phyloP scores from a whole-genome alignment of 164 flowering plant species.

The Vitis rupestris region DNA sequence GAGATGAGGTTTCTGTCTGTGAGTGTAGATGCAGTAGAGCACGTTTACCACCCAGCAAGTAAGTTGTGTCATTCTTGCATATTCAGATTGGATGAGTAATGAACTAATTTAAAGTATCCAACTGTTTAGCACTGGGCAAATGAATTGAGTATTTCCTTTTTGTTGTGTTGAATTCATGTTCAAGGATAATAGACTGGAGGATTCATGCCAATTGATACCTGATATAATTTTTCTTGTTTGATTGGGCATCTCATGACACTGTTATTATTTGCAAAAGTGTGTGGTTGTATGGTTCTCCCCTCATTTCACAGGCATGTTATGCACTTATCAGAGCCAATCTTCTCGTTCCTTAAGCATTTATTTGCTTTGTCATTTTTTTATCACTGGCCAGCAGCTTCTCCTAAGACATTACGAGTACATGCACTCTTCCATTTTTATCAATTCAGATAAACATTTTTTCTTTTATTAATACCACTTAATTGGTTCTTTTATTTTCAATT shows the following conservation, averaged over 20 bases:
- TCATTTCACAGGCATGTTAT: no score
- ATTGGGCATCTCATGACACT: no score
- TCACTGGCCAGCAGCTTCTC: neutral
- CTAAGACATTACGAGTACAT: neutral
- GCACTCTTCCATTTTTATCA: neutral
- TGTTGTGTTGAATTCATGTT: no score
- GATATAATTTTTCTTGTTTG: no score
- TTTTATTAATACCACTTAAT: neutral
- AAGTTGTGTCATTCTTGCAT: conserved; percentile 19
- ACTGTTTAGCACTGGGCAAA: no score
- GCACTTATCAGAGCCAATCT: neutral
- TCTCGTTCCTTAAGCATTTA: neutral
- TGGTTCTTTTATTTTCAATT: neutral
- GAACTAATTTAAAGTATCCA: no score
- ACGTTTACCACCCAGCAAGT: conserved; percentile 91
- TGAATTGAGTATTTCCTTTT: no score
- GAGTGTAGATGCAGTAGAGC: conserved; percentile 96
- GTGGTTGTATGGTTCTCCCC: no score
- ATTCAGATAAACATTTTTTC: neutral
- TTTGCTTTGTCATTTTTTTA: neutral
- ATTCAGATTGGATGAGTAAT: no score
- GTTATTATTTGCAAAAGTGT: no score
- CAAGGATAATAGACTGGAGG: no score
- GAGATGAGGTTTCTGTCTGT: conserved; percentile 71
- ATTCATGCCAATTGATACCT: no score